Evolutionary conservation across 768 basidiomycete species (phyloP).

Genomic region (Mycena rosella): DNA sequence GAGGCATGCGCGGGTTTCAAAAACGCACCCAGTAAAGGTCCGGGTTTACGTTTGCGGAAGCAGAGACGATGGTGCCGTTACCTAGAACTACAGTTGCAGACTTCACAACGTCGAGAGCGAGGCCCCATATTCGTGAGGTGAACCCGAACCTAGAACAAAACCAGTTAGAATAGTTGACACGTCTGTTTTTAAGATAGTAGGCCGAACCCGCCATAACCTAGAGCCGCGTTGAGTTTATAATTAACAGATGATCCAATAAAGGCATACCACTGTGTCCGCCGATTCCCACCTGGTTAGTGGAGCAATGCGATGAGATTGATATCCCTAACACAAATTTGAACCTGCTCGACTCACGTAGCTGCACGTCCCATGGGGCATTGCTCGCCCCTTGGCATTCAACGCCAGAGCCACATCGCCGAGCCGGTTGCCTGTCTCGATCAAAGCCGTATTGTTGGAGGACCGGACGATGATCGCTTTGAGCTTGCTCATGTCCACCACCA

Average conservation of each 20-base stretch:
- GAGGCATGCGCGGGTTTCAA: slow-evolving; percentile 37
- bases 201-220: slow-evolving; percentile 61
- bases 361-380: slow-evolving; percentile 67
- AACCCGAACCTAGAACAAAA: slow-evolving; percentile 20
- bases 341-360: slow-evolving; percentile 51
- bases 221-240: slow-evolving; percentile 12
- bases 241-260: slow-evolving; percentile 3
- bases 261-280: slow-evolving; percentile 61
- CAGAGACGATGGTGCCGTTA: slow-evolving; percentile 55
- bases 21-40: slow-evolving; percentile 69
- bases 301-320: slow-evolving; percentile 51
- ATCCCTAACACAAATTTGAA: background rate
- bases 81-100: slow-evolving; percentile 58
- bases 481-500: slow-evolving; percentile 61
- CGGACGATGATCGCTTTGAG: slow-evolving; percentile 56
- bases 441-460: slow-evolving; percentile 47
- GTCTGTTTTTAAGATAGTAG: slow-evolving; percentile 26
- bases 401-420: slow-evolving; percentile 61
- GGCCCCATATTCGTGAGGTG: slow-evolving; percentile 62
- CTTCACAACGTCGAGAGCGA: slow-evolving; percentile 60
- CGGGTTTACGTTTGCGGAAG: slow-evolving; percentile 50
- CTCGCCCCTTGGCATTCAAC: slow-evolving; percentile 55
- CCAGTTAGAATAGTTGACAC: slow-evolving; percentile 23
- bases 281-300: slow-evolving; percentile 49
- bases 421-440: slow-evolving; percentile 59